Percentiles rank a stretch among this genome's conserved stretches.
These are phyloP conservation scores for Penicillium arizonense DNA, from an alignment of 495 filamentous ascomycete species.

Conservation along the genomic window DNA sequence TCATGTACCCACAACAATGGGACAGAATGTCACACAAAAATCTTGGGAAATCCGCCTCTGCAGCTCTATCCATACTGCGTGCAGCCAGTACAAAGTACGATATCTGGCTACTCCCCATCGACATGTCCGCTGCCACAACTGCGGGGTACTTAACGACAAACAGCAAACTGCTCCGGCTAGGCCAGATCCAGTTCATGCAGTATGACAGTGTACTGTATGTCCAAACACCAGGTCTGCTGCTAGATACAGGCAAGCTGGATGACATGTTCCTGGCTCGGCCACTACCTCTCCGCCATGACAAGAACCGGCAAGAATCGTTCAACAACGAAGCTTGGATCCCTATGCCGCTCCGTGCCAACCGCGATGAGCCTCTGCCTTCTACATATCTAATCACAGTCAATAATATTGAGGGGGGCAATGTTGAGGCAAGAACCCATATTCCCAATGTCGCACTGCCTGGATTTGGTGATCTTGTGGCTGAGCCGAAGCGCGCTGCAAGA, in stretches of 20 bases:
- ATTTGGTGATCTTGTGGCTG: conserved; percentile 35
- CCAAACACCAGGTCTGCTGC: conserved; percentile 38
- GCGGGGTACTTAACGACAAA: conserved; percentile 38
- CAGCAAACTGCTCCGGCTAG: conserved; percentile 41
- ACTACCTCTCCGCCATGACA: conserved; percentile 36
- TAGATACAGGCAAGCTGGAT: conserved; percentile 41
- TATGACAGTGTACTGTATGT: conserved; percentile 47
- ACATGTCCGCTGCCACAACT: conserved; percentile 37
- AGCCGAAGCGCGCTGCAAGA: conserved; percentile 19
- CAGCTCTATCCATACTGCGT: conserved; percentile 36
- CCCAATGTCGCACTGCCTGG: conserved; percentile 36
- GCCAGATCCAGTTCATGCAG: conserved; percentile 49
- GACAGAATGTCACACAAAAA: conserved; percentile 28
- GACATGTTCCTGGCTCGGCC: conserved; percentile 35
- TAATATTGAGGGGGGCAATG: conserved; percentile 29
- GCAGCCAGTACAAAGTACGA: conserved; percentile 40
- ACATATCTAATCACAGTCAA: conserved; percentile 46
- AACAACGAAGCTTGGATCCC: conserved; percentile 47
- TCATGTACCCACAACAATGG: conserved; percentile 50
- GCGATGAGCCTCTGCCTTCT: conserved; percentile 34
- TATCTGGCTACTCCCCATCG: conserved; percentile 48
- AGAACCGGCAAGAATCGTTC: conserved; percentile 36
- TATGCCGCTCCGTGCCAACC: conserved; percentile 37
- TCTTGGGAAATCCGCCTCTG: conserved; percentile 25
- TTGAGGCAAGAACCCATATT: conserved; percentile 45